Conservation (phyloP, 2,329 filamentous ascomycete species). For the Bipolaris bicolor region DNA sequence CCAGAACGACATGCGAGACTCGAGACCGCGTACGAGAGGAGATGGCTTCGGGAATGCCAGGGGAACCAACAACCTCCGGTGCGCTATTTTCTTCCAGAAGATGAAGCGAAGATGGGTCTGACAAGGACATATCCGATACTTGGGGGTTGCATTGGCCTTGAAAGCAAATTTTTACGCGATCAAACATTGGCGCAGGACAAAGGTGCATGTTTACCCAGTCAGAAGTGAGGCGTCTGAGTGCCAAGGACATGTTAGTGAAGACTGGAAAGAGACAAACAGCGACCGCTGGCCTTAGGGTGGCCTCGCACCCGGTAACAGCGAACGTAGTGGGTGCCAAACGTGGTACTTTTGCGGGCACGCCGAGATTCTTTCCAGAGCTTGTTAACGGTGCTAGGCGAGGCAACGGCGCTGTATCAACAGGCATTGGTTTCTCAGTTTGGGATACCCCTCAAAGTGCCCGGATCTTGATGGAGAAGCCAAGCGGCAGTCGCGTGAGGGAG, state of each 20-base stretch:
- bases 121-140: constrained; percentile 1
- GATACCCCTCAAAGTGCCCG: neutral
- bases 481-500: constrained; percentile 1
- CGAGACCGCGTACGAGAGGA: neutral
- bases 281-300: neutral
- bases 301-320: neutral
- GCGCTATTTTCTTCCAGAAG: constrained; percentile 2
- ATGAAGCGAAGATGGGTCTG: neutral
- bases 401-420: neutral
- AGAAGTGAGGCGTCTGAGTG: constrained; percentile 14
- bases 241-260: neutral
- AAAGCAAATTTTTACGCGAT: constrained; percentile 9
- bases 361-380: neutral
- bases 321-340: neutral
- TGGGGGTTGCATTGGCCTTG: constrained; percentile 7
- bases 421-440: neutral
- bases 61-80: constrained; percentile 1
- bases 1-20: neutral
- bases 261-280: neutral
- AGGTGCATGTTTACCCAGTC: constrained; percentile 3
- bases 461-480: neutral
- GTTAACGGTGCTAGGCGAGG: neutral
- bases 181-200: constrained; percentile 7
- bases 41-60: neutral
- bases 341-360: neutral